Evolutionary conservation across 768 basidiomycete species (phyloP).

Genomic region (Suillus alpinus): DNA sequence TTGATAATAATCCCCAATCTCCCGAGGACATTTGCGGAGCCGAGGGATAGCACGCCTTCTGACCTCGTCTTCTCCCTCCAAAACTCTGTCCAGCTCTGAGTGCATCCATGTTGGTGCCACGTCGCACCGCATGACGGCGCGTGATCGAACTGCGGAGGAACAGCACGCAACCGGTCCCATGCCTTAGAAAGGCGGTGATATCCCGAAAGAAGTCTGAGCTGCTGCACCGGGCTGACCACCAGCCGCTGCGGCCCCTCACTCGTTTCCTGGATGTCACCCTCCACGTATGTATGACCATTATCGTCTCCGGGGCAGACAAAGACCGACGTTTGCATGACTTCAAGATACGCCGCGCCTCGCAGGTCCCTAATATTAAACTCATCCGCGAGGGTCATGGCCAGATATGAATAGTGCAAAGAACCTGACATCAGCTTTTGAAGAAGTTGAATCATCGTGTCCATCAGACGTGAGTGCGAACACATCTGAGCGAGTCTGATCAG

Average conservation of each 20-base stretch:
- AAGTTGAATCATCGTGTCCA: constrained; percentile 57
- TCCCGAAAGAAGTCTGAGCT: constrained; percentile 63
- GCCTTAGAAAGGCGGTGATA: constrained; percentile 64
- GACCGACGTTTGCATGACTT: constrained; percentile 65
- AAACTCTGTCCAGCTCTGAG: constrained; percentile 72
- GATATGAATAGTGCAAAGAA: constrained; percentile 65
- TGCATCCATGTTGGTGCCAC: constrained; percentile 73
- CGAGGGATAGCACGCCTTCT: constrained; percentile 57
- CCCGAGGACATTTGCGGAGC: constrained; percentile 66
- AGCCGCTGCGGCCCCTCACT: constrained; percentile 44
- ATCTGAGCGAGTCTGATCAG: constrained; percentile 65
- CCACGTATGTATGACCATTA: constrained; percentile 16
- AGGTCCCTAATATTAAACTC: constrained; percentile 61
- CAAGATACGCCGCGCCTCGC: constrained; percentile 65
- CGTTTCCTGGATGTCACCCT: constrained; percentile 31
- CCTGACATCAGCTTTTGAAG: constrained; percentile 59
- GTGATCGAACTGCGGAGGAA: constrained; percentile 64
- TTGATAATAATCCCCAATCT: constrained; percentile 59
- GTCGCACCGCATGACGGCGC: constrained; percentile 59
- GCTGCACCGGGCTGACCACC: constrained; percentile 55
- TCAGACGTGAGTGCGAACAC: constrained; percentile 59
- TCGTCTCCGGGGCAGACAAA: constrained; percentile 20
- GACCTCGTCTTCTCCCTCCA: constrained; percentile 74
- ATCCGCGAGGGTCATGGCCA: constrained; percentile 72
- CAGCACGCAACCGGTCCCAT: constrained; percentile 62